Evolutionary conservation across 139 green algal species (phyloP), one percentile per base, ranked within the genome.

Genomic region (Edaphochlamys debaryana): DNA sequence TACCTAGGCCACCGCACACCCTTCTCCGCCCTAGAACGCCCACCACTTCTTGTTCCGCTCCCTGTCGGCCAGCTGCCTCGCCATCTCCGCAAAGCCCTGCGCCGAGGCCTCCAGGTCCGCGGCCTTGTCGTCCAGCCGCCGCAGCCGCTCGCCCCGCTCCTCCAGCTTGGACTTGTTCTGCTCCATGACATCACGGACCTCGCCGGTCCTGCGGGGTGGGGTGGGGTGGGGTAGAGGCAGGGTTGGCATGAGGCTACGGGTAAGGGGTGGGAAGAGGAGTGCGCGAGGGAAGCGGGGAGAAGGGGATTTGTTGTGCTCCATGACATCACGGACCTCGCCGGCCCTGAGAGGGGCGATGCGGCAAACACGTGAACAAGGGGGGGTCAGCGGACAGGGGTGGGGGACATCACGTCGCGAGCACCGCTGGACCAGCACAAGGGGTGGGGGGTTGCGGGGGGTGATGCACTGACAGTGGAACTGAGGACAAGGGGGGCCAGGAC

Each of bases 21-120:
- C 38, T 56, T 27, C 22, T 27, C 56, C 40, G 58, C n/a, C 60
- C 8, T 68, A 89, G 40, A 89, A 71, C 81, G 89, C 84, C 85
- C 72, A 92, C 89, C 89, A 93, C 66, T 91, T 91, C 15, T 76
- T 84, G 37, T 86, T 90, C 22, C 79, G 76, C 78, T 93, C 85
- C 62, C 90, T 58, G 29, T 94, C 88, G 3, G 85, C 90, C 56
- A 95, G 72, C 80, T 91, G 75, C 68, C 88, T 86, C 0, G 91
- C 91, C 87, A 93, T 73, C 58, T 89, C 86, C 42, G 91, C 90
- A 85, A 93, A 94, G 37, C 82, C 85, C 52, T 77, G 70, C 19
- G 90, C 91, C 8, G 68, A 78, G 32, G 89, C 79, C 67, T 89
- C 82, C 64, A 94, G 67, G n/a, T 91, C 90, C 23, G 67, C 82